A percentile compares a stretch with the other conserved stretches of the same genome.
phyloP scores from a whole-genome alignment of 2,329 filamentous ascomycete species.

The Phaeosphaeriaceae sp. region DNA sequence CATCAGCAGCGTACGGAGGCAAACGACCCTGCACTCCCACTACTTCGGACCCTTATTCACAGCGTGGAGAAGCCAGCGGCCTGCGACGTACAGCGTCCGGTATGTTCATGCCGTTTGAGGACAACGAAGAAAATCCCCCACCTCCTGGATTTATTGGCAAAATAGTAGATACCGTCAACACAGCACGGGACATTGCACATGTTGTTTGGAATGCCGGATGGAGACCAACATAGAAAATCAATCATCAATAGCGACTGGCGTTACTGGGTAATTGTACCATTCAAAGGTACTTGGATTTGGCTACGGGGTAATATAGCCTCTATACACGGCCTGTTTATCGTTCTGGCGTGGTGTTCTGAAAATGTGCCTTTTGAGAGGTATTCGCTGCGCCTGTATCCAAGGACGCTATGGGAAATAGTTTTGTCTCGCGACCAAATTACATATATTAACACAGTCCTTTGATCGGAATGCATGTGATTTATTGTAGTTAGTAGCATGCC shows the following conservation, averaged over 20 bases:
- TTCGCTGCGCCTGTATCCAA: constrained; percentile 22
- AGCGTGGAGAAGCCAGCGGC: constrained; percentile 50
- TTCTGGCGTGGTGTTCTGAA: constrained; percentile 25
- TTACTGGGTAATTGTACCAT: constrained; percentile 28
- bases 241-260: constrained; percentile 33
- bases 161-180: constrained; percentile 79
- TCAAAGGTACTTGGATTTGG: constrained; percentile 21
- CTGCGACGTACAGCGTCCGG: constrained; percentile 82
- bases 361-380: constrained; percentile 15
- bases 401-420: constrained; percentile 21
- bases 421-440: constrained; percentile 22
- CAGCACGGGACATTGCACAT: constrained; percentile 67
- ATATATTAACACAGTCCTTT: constrained; percentile 12
- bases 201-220: constrained; percentile 72
- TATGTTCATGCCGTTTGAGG: constrained; percentile 90
- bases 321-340: constrained; percentile 17
- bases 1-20: constrained; percentile 44
- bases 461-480: neutral
- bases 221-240: constrained; percentile 53
- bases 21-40: constrained; percentile 47
- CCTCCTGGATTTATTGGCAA: constrained; percentile 73
- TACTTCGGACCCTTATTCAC: constrained; percentile 32
- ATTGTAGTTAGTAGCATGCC: neutral
- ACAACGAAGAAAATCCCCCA: constrained; percentile 67
- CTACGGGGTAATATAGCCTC: constrained; percentile 19